Conservation (phyloP, 345 rosid species). For the Rhodamnia argentea region DNA sequence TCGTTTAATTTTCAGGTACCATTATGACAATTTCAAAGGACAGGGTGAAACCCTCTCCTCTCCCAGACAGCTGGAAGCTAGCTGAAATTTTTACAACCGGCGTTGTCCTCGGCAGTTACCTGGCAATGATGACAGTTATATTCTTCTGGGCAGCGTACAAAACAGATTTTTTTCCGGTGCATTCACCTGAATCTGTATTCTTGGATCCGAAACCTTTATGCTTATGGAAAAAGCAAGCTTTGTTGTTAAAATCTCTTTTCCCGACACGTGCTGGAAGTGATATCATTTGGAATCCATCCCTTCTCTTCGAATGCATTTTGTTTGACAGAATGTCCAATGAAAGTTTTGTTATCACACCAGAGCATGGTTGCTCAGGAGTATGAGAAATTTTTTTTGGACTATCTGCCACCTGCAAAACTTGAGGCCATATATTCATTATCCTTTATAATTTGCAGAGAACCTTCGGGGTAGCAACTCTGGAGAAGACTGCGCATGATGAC, state of each 20-base stretch:
- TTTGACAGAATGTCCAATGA: background rate
- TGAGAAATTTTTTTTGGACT: background rate
- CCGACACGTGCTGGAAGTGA: background rate
- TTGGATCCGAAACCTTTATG: background rate
- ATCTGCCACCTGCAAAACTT: background rate
- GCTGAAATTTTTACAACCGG: slow-evolving; percentile 93
- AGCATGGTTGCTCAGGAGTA: background rate
- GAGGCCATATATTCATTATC: background rate
- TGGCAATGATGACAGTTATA: slow-evolving; percentile 98
- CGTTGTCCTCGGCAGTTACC: slow-evolving; percentile 80
- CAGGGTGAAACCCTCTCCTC: slow-evolving; percentile 97
- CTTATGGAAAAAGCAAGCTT: background rate
- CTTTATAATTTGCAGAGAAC: slow-evolving; percentile 30
- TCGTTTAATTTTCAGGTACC: slow-evolving; percentile 52
- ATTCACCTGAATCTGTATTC: background rate
- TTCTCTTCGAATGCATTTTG: background rate
- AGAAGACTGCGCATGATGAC: slow-evolving; percentile 89
- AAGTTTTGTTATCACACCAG: background rate
- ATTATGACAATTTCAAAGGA: slow-evolving; percentile 99
- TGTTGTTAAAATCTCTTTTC: background rate
- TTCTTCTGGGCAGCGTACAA: slow-evolving; percentile 97
- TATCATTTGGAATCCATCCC: background rate
- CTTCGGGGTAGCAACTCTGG: slow-evolving; percentile 80
- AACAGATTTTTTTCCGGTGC: slow-evolving; percentile 90
- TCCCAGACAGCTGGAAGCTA: slow-evolving; percentile 98